Conservation (phyloP, 1,284 basidiomycete species). For the Microbotryum scabiosae region DNA sequence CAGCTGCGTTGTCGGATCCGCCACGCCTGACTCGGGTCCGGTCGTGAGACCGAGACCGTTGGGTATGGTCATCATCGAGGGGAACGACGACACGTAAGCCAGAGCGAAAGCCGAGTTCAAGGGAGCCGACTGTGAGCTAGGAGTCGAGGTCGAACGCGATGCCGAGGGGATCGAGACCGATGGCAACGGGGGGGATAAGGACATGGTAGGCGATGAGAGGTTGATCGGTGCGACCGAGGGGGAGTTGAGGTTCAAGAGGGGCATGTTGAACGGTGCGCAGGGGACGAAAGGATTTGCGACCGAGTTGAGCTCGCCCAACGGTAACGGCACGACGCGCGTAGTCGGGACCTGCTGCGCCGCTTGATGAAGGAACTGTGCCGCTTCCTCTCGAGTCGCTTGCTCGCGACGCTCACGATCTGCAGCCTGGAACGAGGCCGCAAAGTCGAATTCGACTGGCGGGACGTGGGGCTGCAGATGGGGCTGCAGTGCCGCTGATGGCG, state of each 20-base stretch:
- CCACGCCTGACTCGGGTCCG: neutral
- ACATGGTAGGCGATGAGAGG: constrained; percentile 1
- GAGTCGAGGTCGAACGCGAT: too few species aligned
- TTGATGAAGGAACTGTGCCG: neutral
- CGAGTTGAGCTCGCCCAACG: too few species aligned
- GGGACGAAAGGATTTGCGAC: too few species aligned
- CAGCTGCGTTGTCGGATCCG: neutral
- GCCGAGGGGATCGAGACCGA: neutral
- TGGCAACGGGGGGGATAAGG: neutral
- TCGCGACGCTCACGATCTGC: too few species aligned
- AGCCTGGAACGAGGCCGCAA: neutral
- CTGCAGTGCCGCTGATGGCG: constrained; percentile 2
- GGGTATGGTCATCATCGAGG: constrained; percentile 3
- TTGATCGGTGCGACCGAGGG: too few species aligned
- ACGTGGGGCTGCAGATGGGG: neutral
- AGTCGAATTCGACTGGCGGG: constrained; percentile 7
- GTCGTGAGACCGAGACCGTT: constrained; percentile 8
- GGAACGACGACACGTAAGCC: neutral
- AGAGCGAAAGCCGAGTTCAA: neutral
- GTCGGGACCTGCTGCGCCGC: constrained; percentile 10
- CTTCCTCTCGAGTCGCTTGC: too few species aligned
- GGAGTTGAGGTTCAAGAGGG: too few species aligned
- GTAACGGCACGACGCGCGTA: too few species aligned
- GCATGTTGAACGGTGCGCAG: too few species aligned
- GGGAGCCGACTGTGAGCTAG: neutral